A percentile compares a stretch with the other conserved stretches of the same genome.
Conservation (phyloP, 2,329 filamentous ascomycete genomes). For the Trichoderma breve region DNA sequence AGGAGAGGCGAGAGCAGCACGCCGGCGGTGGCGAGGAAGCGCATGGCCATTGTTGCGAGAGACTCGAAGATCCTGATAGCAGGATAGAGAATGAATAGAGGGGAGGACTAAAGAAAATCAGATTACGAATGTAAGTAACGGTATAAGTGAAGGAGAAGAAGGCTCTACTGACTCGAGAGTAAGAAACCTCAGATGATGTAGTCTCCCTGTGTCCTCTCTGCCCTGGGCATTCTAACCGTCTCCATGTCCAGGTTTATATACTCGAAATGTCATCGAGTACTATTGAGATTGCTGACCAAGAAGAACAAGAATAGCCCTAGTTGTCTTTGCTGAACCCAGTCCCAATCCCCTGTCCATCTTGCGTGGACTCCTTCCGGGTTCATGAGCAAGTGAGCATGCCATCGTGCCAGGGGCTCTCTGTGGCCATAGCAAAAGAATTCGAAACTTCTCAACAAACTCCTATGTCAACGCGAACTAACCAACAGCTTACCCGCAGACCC, state of each 20-base stretch:
- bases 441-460: neutral
- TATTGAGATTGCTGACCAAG: neutral
- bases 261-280: neutral
- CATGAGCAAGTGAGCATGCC: neutral
- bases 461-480: neutral
- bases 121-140: neutral
- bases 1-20: constrained; percentile 23
- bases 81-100: neutral
- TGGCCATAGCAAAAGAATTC: neutral
- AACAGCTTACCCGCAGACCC: neutral
- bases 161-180: neutral
- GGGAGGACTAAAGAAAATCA: neutral
- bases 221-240: neutral
- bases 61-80: neutral
- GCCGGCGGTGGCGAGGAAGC: neutral
- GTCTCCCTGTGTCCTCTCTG: neutral
- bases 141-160: neutral
- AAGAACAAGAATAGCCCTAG: neutral
- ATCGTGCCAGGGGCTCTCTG: neutral
- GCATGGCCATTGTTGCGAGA: neutral
- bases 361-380: neutral
- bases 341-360: neutral
- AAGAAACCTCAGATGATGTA: neutral
- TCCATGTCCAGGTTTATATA: neutral
- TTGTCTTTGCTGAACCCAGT: neutral